Evolutionary conservation across 768 basidiomycete genomes (phyloP).

Genomic region (Fibroporia radiculosa): DNA sequence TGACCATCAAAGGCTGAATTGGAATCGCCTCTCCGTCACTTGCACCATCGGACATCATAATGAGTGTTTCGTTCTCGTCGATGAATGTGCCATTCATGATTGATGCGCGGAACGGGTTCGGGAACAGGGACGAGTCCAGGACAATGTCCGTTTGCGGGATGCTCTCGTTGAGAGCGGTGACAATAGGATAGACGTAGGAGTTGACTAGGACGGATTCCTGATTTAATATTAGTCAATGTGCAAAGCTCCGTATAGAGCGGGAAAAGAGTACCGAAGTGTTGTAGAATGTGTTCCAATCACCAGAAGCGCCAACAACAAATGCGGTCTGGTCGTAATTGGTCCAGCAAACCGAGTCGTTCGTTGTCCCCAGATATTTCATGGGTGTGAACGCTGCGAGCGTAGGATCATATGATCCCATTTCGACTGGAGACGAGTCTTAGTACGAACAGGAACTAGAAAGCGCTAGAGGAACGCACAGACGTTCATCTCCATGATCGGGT

Average conservation of each 20-base stretch:
- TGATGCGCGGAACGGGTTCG: constrained; percentile 42
- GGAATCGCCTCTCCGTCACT: constrained; percentile 68
- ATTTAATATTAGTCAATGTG: too few relatives aligned
- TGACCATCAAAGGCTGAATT: constrained; percentile 61
- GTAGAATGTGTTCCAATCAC: constrained; percentile 23
- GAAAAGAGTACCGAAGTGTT: too few relatives aligned
- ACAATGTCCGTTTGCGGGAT: constrained; percentile 2
- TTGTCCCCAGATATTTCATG: constrained; percentile 56
- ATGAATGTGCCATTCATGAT: constrained; percentile 41
- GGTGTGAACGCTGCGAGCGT: constrained; percentile 61
- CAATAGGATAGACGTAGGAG: constrained; percentile 30
- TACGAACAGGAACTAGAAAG: neutral
- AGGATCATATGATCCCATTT: constrained; percentile 72
- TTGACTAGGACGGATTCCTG: constrained; percentile 25
- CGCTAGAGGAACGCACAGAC: constrained; percentile 6
- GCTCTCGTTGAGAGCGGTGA: constrained; percentile 35
- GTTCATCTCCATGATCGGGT: constrained; percentile 26
- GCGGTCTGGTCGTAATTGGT: constrained; percentile 67
- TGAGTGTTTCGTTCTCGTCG: constrained; percentile 41
- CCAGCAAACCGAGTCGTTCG: constrained; percentile 54
- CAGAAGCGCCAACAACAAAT: constrained; percentile 71
- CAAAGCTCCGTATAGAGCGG: too few relatives aligned
- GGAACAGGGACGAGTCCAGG: constrained; percentile 6
- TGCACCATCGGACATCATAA: constrained; percentile 67
- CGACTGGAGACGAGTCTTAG: constrained; percentile 43